A percentile compares a stretch with the other conserved stretches of the same genome.
Conservation (phyloP, 1,284 basidiomycete genomes). For the Naganishia sp. region DNA sequence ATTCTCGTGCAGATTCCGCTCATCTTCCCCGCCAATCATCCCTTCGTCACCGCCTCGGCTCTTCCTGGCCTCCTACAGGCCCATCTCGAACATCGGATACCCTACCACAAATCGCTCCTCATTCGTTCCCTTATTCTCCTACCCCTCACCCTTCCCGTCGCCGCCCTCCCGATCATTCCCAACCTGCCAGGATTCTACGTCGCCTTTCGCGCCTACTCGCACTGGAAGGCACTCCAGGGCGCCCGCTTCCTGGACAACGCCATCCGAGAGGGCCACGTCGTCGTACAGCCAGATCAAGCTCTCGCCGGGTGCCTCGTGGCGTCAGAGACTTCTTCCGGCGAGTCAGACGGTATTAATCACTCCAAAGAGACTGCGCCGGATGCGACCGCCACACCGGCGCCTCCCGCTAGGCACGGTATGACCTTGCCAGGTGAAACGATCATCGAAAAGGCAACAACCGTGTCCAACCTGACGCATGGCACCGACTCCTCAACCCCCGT, state of each 20-base stretch:
- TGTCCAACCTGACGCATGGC: conserved; percentile 9
- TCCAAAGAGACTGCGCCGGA: conserved; percentile 42
- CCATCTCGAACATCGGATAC: conserved; percentile 46
- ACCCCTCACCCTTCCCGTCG: conserved; percentile 53
- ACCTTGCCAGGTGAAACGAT: conserved; percentile 4
- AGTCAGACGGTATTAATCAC: conserved; percentile 1
- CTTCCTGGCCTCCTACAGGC: conserved; percentile 39
- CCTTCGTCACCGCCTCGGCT: conserved; percentile 4
- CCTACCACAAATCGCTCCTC: conserved; percentile 51
- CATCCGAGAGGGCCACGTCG: conserved; percentile 30
- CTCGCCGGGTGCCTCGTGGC: conserved; percentile 17
- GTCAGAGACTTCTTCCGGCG: neutral
- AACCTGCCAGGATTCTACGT: conserved; percentile 58
- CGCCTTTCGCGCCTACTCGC: conserved; percentile 56
- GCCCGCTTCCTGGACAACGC: conserved; percentile 47
- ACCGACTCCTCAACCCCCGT: neutral
- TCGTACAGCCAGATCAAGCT: conserved; percentile 15
- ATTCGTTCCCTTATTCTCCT: conserved; percentile 40
- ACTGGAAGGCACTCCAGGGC: conserved; percentile 55
- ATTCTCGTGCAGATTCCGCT: conserved; percentile 43
- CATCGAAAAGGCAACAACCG: conserved; percentile 3
- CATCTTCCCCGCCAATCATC: conserved; percentile 38
- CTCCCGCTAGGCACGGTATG: conserved; percentile 1
- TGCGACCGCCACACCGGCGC: conserved; percentile 31
- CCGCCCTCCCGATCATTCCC: conserved; percentile 56